phyloP scores from a whole-genome alignment of 2,329 filamentous ascomycete genomes.

The Cladophialophora bantiana region DNA sequence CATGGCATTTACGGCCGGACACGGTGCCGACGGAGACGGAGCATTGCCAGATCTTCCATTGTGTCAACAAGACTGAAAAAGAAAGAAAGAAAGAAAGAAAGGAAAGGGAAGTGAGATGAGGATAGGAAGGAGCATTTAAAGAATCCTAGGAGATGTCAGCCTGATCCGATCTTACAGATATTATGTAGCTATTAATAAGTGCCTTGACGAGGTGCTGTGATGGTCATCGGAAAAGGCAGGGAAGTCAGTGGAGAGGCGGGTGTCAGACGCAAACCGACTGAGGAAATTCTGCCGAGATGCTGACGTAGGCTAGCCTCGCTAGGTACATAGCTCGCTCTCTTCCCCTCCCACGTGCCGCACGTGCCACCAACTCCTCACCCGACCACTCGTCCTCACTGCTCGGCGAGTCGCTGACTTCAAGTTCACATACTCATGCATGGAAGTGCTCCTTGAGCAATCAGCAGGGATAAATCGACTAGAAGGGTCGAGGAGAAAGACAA shows the following conservation, averaged over 20 bases:
- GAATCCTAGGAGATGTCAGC: conserved; percentile 7
- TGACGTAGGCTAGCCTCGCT: too few relatives aligned
- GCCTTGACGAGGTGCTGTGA: neutral
- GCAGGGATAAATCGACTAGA: neutral
- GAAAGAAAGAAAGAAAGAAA: conserved; percentile 4
- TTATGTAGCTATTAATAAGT: neutral
- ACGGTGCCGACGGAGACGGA: conserved; percentile 12
- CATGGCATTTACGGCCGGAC: conserved; percentile 9
- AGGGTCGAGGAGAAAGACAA: neutral
- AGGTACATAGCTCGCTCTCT: too few relatives aligned
- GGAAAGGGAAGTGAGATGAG: conserved; percentile 1
- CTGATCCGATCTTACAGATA: neutral
- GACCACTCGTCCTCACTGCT: neutral
- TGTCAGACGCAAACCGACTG: too few relatives aligned
- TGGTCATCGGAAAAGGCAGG: neutral
- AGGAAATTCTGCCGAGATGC: neutral
- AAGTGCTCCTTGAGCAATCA: too few relatives aligned
- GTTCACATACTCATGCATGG: too few relatives aligned
- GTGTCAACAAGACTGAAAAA: neutral
- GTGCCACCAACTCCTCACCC: neutral
- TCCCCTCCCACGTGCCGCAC: neutral
- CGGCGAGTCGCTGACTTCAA: too few relatives aligned
- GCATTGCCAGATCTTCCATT: neutral
- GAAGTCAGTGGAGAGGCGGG: neutral
- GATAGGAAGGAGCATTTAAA: conserved; percentile 9